Base-by-base conservation (phyloP, 306 rosid genomes). In the Benincasa hispida region DNA sequence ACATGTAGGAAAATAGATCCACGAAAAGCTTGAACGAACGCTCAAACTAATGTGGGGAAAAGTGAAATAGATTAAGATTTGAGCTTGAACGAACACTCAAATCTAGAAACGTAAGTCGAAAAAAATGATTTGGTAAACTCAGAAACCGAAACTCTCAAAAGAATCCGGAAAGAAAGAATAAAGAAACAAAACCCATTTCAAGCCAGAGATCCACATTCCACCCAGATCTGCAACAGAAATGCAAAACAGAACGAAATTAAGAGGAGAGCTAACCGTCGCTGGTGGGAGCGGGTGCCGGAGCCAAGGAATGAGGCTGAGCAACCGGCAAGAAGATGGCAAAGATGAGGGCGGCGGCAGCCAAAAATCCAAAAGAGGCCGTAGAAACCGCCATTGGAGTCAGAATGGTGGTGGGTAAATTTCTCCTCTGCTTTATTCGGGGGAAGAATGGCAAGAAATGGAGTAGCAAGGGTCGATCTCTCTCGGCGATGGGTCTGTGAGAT, bases 281-380 rank as follows among this genome's bases (percentile, higher is more conserved):
- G 47, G 90, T 17, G 45, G 96, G 96, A 32, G 91, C 81, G 2
- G 96, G 97, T 57, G 93, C 85, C 1, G 94, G 90, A 25, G 92
- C 66, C 21, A 42, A 65, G 45, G 84, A n/a, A 56, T 82, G 87
- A 57, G 91, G 88, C 58, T 77, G 84, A 74, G 85, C 85, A 45
- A 86, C 78, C 19, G 90, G 89, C 56, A 88, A 24, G 80, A 78
- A n/a, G 10, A 85, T 68, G 34, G 81, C 82, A 30, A 85, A 80
- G 81, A 89, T 17, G 80, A 87, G 77, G 56, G 84, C 72, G 37
- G 82, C 80, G 18, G 87, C 11, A 7, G 87, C 91, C 63, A 84
- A 75, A 45, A 85, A 47, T 30, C 82, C 83, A 62, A 77, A 84
- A 78, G 88, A 75, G 39, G 78, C 15, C 57, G 76, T 86, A 21